A percentile compares a stretch with the other conserved stretches of the same genome.
These are phyloP conservation scores for Clonostachys rhizophaga DNA, from an alignment of 2,329 filamentous ascomycete genomes.

Conservation along the genomic window DNA sequence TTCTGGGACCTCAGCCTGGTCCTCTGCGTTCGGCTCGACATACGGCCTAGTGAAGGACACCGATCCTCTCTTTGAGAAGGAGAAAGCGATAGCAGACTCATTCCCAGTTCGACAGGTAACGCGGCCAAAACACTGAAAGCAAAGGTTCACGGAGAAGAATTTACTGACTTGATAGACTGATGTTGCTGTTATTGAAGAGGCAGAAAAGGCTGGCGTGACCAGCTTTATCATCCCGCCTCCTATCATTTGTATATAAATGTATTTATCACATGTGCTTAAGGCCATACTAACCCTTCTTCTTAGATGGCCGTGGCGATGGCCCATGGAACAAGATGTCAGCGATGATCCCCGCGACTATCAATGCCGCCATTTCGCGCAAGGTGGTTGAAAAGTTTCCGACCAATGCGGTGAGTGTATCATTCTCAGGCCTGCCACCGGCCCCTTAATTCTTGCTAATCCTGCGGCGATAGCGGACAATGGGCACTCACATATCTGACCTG, in stretches of 20 bases:
- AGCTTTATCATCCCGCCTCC: constrained; percentile 15
- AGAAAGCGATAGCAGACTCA: constrained; percentile 15
- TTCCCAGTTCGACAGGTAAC: constrained; percentile 18
- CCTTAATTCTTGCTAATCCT: not conserved
- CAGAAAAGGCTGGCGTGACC: constrained; percentile 16
- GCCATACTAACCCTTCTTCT: not conserved
- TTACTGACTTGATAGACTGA: constrained; percentile 13
- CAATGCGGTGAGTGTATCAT: constrained; percentile 15
- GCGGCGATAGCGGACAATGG: constrained; percentile 11
- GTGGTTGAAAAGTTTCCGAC: constrained; percentile 22
- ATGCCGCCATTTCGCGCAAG: constrained; percentile 17
- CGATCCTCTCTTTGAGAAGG: constrained; percentile 17
- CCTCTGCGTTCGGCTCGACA: constrained; percentile 20
- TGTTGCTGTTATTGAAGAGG: constrained; percentile 16
- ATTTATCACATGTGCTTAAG: no score
- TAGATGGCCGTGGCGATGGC: constrained; percentile 25
- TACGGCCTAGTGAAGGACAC: constrained; percentile 19
- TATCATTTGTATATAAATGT: constrained; percentile 18
- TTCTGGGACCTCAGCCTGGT: constrained; percentile 16
- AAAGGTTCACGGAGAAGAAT: no score
- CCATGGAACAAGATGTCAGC: constrained; percentile 24
- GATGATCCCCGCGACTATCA: constrained; percentile 19
- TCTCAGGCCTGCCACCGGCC: no score
- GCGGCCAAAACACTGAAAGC: no score
- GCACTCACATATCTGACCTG: constrained; percentile 12